Conservation (phyloP, 495 filamentous ascomycete genomes). For the Paragyromitra xinjiangensis region DNA sequence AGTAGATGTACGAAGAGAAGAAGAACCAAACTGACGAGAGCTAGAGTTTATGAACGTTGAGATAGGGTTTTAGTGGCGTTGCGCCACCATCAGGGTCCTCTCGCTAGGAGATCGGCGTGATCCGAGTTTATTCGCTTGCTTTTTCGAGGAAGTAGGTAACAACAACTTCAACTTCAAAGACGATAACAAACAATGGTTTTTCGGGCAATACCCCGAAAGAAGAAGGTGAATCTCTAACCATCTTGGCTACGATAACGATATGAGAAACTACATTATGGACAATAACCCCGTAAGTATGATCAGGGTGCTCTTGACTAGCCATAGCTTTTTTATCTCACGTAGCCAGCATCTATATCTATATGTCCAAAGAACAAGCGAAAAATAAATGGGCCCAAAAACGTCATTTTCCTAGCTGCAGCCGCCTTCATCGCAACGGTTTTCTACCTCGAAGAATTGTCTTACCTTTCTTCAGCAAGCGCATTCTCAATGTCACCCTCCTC, state of each 20-base stretch:
- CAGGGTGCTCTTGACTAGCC: too few species aligned
- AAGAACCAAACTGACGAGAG: not conserved
- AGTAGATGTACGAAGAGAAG: not conserved
- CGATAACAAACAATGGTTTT: not conserved
- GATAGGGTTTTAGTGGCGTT: slow-evolving; percentile 27
- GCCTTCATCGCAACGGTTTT: not conserved
- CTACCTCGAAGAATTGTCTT: not conserved
- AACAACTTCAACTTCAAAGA: not conserved
- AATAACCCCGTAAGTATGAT: too few species aligned
- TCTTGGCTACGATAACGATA: too few species aligned
- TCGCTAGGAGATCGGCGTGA: slow-evolving; percentile 30
- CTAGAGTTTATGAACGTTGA: slow-evolving; percentile 2
- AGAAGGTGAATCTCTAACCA: slow-evolving; percentile 6
- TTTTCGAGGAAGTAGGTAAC: not conserved
- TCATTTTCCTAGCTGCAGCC: not conserved
- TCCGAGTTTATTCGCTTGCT: slow-evolving; percentile 6
- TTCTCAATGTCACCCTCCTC: slow-evolving; percentile 23
- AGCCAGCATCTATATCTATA: not conserved
- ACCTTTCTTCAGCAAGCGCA: not conserved
- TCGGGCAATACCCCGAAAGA: not conserved
- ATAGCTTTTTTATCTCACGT: not conserved
- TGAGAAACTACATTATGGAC: too few species aligned
- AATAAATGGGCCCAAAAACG: not conserved
- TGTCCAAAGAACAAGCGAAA: not conserved
- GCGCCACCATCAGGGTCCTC: slow-evolving; percentile 1